These are phyloP conservation scores for Rhododendron molle DNA, from an alignment of 148 eudicot species.

Conservation along the genomic window DNA sequence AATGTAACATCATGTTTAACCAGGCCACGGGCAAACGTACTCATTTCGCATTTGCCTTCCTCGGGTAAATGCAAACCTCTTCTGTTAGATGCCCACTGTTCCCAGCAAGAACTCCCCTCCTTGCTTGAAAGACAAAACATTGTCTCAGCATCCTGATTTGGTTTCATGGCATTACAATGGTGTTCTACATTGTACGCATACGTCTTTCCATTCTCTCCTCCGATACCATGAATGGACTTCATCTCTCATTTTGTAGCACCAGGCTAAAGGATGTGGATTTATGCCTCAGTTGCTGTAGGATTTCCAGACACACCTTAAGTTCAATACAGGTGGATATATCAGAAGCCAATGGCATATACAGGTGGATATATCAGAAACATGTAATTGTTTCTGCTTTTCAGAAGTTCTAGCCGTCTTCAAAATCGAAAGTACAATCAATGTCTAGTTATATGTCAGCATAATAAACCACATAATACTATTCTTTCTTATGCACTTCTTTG, in stretches of 20 bases:
- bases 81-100: not conserved
- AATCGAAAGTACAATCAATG: not conserved
- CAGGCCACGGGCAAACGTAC: not conserved
- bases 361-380: not conserved
- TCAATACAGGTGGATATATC: not conserved
- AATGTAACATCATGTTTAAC: not conserved
- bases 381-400: not conserved
- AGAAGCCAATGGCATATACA: not conserved
- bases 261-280: not conserved
- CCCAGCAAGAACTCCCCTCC: not conserved
- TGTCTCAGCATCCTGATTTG: not conserved
- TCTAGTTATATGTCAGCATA: not conserved
- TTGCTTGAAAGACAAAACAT: not conserved
- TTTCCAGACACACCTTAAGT: constrained; percentile 3
- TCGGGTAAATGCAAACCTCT: not conserved
- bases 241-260: not conserved
- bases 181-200: not conserved
- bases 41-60: not conserved
- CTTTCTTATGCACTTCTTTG: not conserved
- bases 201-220: not conserved
- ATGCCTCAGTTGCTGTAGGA: not conserved
- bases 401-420: not conserved
- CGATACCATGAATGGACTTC: not conserved
- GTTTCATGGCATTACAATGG: not conserved
- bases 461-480: not conserved